Base-by-base conservation (phyloP, 768 basidiomycete species). In the Suillus ampliporus region DNA sequence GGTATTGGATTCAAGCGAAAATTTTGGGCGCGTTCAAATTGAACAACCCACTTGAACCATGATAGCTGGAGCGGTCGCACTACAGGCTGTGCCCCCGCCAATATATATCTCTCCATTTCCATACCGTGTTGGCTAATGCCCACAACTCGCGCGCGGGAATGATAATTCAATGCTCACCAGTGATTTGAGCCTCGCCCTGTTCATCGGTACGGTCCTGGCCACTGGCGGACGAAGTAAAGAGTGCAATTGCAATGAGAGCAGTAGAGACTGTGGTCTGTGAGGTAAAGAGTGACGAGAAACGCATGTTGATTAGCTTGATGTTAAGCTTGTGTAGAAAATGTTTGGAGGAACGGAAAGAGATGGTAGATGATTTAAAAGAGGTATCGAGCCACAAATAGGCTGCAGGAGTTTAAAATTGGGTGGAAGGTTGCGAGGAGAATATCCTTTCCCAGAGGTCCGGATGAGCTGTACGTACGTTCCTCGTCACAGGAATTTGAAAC, bases 101-200 rank as follows among this genome's bases (percentile, higher is more conserved):
- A 11, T 19, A 26, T 19, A n/a, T 9, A 23, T 17, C 10, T 38
- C 2, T 40, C 23, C 9, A 38, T 21, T 38, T 37, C 9, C 21
- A 4, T 5, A 10, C 15, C 15, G 9, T 3, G 8, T 35, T 35
- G n/a, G 34, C n/a, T 21, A 9, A 53, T 53, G n/a, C 37, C 53
- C 10, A 37, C 17, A 54, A 26, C 37, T 37, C 17, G 37, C 3
- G 8, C 14, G 10, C 13, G 40, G 4, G 21, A 44, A 52, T 17
- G 21, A 44, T 5, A 31, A 50, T 26, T 2, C 23, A 5, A 23
- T 17, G 70, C 75, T 50, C 44, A 80, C 82, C 74, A 54, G 69
- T 66, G n/a, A 80, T 79, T 19, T 76, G 65, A 0, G 77, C 76
- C 64, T 79, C 81, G 21, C 70, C 73, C 14, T 71, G 70, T 57